Conservation (phyloP, 768 basidiomycete genomes). For the Mycena latifolia region DNA sequence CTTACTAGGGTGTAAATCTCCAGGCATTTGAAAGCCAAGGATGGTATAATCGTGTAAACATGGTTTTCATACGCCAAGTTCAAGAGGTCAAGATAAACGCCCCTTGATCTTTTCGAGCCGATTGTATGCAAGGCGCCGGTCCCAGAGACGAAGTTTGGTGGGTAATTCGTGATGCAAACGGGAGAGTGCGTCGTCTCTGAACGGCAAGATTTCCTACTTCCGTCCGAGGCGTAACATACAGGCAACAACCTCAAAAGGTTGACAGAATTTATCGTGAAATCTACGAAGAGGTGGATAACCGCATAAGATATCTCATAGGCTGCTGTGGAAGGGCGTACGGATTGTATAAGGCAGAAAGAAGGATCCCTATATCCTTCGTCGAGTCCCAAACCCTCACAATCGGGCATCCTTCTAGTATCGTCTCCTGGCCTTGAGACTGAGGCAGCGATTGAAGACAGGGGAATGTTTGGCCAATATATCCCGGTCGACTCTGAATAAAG, state of each 20-base stretch:
- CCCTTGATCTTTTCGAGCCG: too few relatives aligned
- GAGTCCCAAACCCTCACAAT: too few relatives aligned
- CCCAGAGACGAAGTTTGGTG: too few relatives aligned
- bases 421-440: constrained; percentile 16
- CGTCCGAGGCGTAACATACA: constrained; percentile 1
- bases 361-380: constrained; percentile 17
- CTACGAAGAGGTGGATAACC: background rate
- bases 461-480: constrained; percentile 34
- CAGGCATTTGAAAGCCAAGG: background rate
- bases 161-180: too few relatives aligned
- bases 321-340: constrained; percentile 7
- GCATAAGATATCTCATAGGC: too few relatives aligned
- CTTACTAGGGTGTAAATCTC: background rate
- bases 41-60: constrained; percentile 1
- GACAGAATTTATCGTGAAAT: background rate
- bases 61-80: too few relatives aligned
- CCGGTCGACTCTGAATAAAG: constrained; percentile 32
- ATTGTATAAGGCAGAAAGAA: constrained; percentile 32
- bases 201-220: constrained; percentile 24
- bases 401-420: too few relatives aligned
- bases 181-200: too few relatives aligned
- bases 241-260: constrained; percentile 1
- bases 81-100: too few relatives aligned
- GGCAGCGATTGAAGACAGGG: constrained; percentile 28
- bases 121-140: too few relatives aligned